A percentile compares a stretch with the other conserved stretches of the same genome.
Conservation (phyloP, 495 filamentous ascomycete species). For the Talaromyces trachyspermus region DNA sequence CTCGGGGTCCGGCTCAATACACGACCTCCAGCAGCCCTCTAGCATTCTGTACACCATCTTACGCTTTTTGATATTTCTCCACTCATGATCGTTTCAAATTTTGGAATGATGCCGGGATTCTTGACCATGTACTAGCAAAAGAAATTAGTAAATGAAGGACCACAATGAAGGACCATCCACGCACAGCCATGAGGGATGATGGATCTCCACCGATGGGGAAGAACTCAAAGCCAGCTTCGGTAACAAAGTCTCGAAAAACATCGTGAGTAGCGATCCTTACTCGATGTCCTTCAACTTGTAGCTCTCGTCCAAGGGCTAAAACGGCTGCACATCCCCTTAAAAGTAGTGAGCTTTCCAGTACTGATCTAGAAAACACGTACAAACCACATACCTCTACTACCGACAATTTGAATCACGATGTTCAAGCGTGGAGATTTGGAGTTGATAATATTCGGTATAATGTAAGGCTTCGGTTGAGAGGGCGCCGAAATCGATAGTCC, state of each 20-base stretch:
- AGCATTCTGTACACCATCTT: slow-evolving; percentile 53
- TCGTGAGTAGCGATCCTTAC: slow-evolving; percentile 59
- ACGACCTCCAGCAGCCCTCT: slow-evolving; percentile 56
- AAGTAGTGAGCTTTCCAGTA: background rate
- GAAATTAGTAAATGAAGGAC: too few species aligned
- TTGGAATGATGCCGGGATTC: slow-evolving; percentile 45
- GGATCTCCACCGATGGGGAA: slow-evolving; percentile 60
- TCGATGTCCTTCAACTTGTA: slow-evolving; percentile 40
- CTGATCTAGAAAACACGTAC: background rate
- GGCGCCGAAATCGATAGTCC: background rate
- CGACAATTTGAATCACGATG: slow-evolving; percentile 48
- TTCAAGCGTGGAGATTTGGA: slow-evolving; percentile 17
- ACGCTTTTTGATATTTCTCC: slow-evolving; percentile 40
- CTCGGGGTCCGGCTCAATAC: slow-evolving; percentile 43
- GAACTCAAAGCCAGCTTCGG: slow-evolving; percentile 50
- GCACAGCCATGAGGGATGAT: slow-evolving; percentile 52
- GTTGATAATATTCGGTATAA: background rate
- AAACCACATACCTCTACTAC: slow-evolving; percentile 23
- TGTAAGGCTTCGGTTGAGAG: background rate
- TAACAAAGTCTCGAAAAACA: slow-evolving; percentile 50
- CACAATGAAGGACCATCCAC: too few species aligned
- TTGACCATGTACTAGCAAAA: slow-evolving; percentile 53
- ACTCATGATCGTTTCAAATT: slow-evolving; percentile 33
- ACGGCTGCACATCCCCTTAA: slow-evolving; percentile 46
- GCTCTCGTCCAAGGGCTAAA: slow-evolving; percentile 45